Evolutionary conservation across 202 grass and related monocot species (phyloP), one percentile per base, ranked within the genome.

Genomic region (Bolboschoenoplectus hybrid): DNA sequence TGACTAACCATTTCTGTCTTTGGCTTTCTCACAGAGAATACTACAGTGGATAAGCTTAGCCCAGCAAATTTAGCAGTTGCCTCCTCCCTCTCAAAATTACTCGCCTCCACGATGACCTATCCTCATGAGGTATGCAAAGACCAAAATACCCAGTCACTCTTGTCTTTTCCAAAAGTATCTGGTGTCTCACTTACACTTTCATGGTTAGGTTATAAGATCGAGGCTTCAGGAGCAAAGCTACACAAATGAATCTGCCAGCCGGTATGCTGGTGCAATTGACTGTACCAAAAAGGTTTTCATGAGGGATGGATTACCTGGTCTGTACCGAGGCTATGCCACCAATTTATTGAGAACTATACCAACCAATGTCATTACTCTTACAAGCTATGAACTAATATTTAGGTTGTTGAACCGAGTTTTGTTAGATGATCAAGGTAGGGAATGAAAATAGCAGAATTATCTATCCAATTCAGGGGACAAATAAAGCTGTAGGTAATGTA

Each of bases 291-390:
- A 94, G 89, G 85, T 94, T 9, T 91, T 89, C 40, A 69, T 81
- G 45, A 91, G 88, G 74, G 92, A 97, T 44, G 89, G 94, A 58
- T 62, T 94, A 58, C 56, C 86, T 63, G 92, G 92, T 40, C 94
- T 97, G 76, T 97, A 97, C 90, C 86, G 90, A 74, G 94, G 94
- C 58, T 97, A 82, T 85, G 92, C 81, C 39, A 92, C 92, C n/a
- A 97, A 97, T 86, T 89, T 97, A 80, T 61, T 97, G 71, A 80
- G 94, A 89, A 97, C 94, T 17, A 97, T 91, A n/a, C 94, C 94
- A 58, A 91, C 91, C 63, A 91, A 91, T 89, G 84, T 94, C 61
- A 97, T 97, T 87, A 97, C 92, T 64, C 93, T 94, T 87, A 94
- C 89, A 19, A 94, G 94, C 64, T 97, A 90, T 86, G 94, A 97